phyloP scores from a whole-genome alignment of 129 eudicot genomes.

The Solidago caesia region DNA sequence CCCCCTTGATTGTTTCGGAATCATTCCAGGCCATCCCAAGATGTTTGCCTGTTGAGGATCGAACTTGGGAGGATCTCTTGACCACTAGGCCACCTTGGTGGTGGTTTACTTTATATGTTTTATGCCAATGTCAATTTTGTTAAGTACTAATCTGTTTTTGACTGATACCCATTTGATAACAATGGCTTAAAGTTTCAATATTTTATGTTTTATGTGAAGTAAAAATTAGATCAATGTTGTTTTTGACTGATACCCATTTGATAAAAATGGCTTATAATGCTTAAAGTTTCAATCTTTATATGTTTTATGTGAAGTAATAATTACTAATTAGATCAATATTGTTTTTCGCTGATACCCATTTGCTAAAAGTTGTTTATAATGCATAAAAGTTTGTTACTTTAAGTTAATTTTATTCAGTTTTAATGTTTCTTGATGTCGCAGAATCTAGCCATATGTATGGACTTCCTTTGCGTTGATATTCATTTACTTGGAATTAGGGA shows the following conservation, averaged over 20 bases:
- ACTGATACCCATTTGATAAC: conserved; percentile 16
- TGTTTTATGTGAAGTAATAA: too few relatives aligned
- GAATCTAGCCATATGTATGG: conserved; percentile 30
- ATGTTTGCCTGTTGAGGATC: too few relatives aligned
- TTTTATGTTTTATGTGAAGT: too few relatives aligned
- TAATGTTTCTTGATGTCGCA: conserved; percentile 28
- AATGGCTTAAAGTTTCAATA: background rate
- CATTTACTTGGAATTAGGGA: background rate
- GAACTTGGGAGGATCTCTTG: too few relatives aligned
- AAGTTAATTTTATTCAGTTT: background rate
- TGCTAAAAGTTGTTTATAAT: background rate
- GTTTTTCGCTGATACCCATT: conserved; percentile 15
- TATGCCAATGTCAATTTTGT: too few relatives aligned
- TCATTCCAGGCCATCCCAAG: too few relatives aligned
- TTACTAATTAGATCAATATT: background rate
- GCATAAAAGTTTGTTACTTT: background rate
- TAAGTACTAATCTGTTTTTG: background rate
- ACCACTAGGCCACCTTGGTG: too few relatives aligned
- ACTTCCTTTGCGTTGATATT: conserved; percentile 22
- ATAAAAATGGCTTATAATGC: background rate
- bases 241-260: conserved; percentile 19
- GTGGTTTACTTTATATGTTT: too few relatives aligned
- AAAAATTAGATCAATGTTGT: background rate
- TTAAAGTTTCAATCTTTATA: too few relatives aligned
- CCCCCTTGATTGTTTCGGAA: too few relatives aligned